These are phyloP conservation scores for Apiospora malaysiana DNA, from an alignment of 2,329 filamentous ascomycete genomes.

Conservation along the genomic window DNA sequence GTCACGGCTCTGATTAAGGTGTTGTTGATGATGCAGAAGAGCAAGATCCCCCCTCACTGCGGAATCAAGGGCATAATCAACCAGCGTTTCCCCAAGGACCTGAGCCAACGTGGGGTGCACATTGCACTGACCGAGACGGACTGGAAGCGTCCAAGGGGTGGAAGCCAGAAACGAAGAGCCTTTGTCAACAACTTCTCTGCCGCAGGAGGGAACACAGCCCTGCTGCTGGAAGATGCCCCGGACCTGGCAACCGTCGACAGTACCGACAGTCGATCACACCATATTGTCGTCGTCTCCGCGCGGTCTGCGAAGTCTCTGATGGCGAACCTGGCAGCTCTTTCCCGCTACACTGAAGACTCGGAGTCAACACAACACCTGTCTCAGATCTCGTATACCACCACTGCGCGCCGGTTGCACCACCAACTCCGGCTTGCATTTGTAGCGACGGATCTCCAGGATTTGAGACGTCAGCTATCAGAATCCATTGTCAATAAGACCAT, in stretches of 20 bases:
- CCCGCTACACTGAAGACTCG: not conserved
- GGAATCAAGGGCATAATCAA: constrained; percentile 57
- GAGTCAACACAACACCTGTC: not conserved
- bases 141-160: not conserved
- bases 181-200: constrained; percentile 60
- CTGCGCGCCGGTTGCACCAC: not conserved
- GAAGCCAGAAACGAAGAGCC: constrained; percentile 20
- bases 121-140: constrained; percentile 22
- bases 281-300: constrained; percentile 49
- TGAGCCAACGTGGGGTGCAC: constrained; percentile 33
- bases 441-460: constrained; percentile 27
- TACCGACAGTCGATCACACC: constrained; percentile 42
- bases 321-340: not conserved
- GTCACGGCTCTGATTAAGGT: constrained; percentile 47
- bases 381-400: not conserved
- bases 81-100: constrained; percentile 46
- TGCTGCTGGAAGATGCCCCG: constrained; percentile 55
- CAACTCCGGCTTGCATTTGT: not conserved
- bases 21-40: constrained; percentile 49
- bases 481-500: constrained; percentile 23
- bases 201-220: constrained; percentile 62
- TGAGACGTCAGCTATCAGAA: constrained; percentile 32
- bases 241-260: not conserved
- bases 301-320: not conserved
- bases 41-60: constrained; percentile 52